These are phyloP conservation scores for Daldinia sp. DNA, from an alignment of 2,329 filamentous ascomycete genomes.

Conservation along the genomic window DNA sequence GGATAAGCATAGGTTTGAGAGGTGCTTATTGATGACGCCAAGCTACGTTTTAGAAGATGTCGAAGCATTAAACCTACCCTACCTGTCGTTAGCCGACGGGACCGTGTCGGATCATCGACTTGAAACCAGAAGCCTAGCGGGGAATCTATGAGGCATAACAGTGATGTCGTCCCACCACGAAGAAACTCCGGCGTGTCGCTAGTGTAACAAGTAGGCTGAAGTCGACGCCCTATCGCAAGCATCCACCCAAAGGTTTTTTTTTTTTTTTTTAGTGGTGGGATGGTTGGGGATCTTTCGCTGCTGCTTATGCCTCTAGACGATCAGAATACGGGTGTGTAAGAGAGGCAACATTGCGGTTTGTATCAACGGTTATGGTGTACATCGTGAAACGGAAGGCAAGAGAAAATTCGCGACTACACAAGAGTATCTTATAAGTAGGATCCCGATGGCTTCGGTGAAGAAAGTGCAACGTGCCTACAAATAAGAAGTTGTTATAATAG, in stretches of 20 bases:
- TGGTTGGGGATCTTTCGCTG: neutral
- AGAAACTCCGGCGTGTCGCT: conserved; percentile 15
- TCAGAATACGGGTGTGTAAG: too few species aligned
- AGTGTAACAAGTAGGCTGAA: conserved; percentile 16
- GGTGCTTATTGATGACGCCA: neutral
- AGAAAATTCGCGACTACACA: too few species aligned
- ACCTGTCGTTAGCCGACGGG: neutral
- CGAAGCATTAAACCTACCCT: neutral
- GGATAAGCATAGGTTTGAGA: neutral
- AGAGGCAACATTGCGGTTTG: too few species aligned
- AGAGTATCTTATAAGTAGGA: too few species aligned
- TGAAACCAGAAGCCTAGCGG: conserved; percentile 16
- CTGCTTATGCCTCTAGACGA: neutral
- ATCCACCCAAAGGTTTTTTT: neutral
- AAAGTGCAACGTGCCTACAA: neutral
- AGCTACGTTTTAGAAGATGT: neutral
- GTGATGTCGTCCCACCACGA: neutral
- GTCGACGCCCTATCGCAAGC: too few species aligned
- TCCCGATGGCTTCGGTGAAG: neutral
- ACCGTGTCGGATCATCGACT: conserved; percentile 6
- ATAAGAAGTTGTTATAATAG: neutral
- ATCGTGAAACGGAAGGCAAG: too few species aligned
- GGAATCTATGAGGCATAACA: conserved; percentile 10
- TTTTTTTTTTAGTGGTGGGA: neutral
- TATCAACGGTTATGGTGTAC: too few species aligned